A percentile compares a stretch with the other conserved stretches of the same genome.
phyloP scores from a whole-genome alignment of 1,139 yeast genomes.

The Scheffersomyces quercinus region DNA sequence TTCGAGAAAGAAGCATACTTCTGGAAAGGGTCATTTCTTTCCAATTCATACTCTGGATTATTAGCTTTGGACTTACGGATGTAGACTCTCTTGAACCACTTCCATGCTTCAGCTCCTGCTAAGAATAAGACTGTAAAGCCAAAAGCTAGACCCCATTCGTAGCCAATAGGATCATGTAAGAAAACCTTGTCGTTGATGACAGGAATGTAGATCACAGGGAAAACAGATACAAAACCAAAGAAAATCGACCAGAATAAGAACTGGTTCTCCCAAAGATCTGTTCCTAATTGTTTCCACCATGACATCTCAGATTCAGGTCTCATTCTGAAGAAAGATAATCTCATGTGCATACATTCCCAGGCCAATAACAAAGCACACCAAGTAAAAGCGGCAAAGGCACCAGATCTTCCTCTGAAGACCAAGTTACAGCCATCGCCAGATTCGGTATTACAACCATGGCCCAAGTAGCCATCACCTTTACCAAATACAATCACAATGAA shows the following conservation, averaged over 20 bases:
- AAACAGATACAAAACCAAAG: constrained; percentile 25
- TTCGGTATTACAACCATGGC: constrained; percentile 26
- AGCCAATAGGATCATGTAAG: constrained; percentile 25
- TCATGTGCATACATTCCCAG: constrained; percentile 29
- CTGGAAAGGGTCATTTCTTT: constrained; percentile 27
- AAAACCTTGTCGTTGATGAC: constrained; percentile 29
- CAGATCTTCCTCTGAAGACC: constrained; percentile 27
- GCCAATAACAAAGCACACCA: constrained; percentile 33
- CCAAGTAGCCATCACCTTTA: constrained; percentile 32
- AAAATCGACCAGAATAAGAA: constrained; percentile 28
- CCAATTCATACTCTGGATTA: constrained; percentile 30
- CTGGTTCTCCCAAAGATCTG: constrained; percentile 25
- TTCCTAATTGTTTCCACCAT: constrained; percentile 27
- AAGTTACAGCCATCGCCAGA: constrained; percentile 16
- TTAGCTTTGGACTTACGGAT: constrained; percentile 17
- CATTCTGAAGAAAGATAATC: constrained; percentile 25
- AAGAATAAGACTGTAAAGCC: constrained; percentile 22
- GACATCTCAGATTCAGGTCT: constrained; percentile 25
- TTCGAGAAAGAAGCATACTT: constrained; percentile 28
- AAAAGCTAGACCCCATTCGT: constrained; percentile 29
- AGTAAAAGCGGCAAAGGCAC: constrained; percentile 28
- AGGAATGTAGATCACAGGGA: constrained; percentile 31
- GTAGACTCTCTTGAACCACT: constrained; percentile 24
- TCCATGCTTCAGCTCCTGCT: constrained; percentile 26
- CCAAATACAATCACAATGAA: constrained; percentile 33